Percentiles rank a stretch among this genome's conserved stretches.
Conservation (phyloP, 1,139 yeast species). For the Pichia sp. region DNA sequence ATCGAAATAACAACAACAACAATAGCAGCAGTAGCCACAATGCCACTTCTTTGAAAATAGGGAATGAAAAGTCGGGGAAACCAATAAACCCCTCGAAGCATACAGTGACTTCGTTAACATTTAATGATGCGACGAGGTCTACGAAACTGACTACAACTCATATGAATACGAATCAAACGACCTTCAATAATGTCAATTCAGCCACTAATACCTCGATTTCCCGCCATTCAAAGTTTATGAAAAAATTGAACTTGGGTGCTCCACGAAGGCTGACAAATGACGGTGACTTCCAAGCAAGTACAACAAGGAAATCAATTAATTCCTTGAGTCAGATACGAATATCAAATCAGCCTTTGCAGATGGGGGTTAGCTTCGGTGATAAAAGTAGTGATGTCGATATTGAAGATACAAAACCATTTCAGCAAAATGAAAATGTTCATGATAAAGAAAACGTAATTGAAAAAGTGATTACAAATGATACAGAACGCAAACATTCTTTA, state of each 20-base stretch:
- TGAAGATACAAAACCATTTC: not conserved
- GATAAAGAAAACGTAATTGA: not conserved
- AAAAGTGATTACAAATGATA: not conserved
- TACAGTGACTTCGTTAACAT: slow-evolving; percentile 5
- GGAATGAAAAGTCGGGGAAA: not conserved
- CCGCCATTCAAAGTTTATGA: slow-evolving; percentile 20
- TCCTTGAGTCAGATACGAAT: not conserved
- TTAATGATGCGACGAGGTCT: slow-evolving; percentile 6
- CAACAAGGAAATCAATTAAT: slow-evolving; percentile 1
- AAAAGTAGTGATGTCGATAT: not conserved
- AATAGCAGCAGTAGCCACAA: not conserved
- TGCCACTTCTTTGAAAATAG: not conserved
- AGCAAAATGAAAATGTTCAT: not conserved
- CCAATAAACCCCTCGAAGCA: not conserved
- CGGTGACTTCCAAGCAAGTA: slow-evolving; percentile 6
- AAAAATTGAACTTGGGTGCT: slow-evolving; percentile 30
- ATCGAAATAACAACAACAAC: not conserved
- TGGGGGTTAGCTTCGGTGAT: not conserved
- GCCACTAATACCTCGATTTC: slow-evolving; percentile 6
- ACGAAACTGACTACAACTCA: not conserved
- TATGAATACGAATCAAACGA: no score
- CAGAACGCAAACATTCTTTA: slow-evolving; percentile 8
- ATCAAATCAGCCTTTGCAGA: not conserved
- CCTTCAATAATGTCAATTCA: not conserved
- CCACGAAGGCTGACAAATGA: slow-evolving; percentile 25